Evolutionary conservation across 148 eudicot species (phyloP), one percentile per base, ranked within the genome.

Genomic region (Limonium bicolor): DNA sequence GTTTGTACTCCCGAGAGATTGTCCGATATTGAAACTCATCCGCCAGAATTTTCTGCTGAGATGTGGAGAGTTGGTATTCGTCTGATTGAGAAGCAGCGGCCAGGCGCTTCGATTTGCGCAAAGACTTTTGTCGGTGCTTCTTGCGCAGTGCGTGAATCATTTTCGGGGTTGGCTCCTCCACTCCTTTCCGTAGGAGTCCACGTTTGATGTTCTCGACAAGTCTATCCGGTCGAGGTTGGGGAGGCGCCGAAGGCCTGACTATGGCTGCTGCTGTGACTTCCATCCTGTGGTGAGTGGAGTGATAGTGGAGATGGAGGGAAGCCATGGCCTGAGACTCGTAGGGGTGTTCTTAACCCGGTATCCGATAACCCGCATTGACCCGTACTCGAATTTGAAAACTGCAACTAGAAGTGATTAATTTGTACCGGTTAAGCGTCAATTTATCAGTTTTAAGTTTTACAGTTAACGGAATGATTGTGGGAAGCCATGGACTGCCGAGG

Each of bases 81-180:
- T 61, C 51, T 23, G 80, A 38, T 31, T 60, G 48, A 21, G 53
- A 41, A 30, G 59, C 20, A 19, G 59, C 54, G 33, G 61, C 33
- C 6, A 58, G 54, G 50, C 66, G 68, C 20, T 77, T 74, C 66
- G 69, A 66, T 58, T 70, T 77, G 21, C 85, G 73, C 20, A 69
- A 48, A 19, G 66, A 24, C 70, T 90, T 90, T 39, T 75, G 97
- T 54, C 55, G 67, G 25, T 90, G 66, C 55, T 90, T 90, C 46
- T 75, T 90, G 51, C 77, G 79, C 50, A 90, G 75, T 3, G 62
- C 72, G 69, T 84, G 95, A 65, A 80, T 63, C 57, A 80, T 72
- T 84, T 71, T 90, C 33, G 95, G 97, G 33, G 81, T 80, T 33
- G 95, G 95, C 19, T 46, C 6, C 14, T 20, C 7, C 20, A 80